A percentile compares a stretch with the other conserved stretches of the same genome.
Conservation (phyloP, 768 basidiomycete species). For the Kwoniella pini region DNA sequence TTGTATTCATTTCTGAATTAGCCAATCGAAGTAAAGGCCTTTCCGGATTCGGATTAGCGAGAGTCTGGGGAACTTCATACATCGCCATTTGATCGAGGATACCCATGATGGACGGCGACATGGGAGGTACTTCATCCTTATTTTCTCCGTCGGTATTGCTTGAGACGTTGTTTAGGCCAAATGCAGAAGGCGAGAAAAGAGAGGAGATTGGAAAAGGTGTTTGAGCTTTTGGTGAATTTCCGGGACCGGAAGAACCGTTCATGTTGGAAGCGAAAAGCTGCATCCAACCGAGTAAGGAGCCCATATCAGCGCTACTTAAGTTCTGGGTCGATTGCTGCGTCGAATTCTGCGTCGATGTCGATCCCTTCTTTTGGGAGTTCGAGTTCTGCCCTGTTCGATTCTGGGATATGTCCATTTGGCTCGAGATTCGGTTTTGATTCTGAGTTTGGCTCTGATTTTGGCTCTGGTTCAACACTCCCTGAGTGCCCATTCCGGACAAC, state of each 20-base stretch:
- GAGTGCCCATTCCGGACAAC: slow-evolving; percentile 30
- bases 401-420: background rate
- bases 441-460: slow-evolving; percentile 9
- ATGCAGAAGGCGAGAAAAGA: slow-evolving; percentile 39
- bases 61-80: slow-evolving; percentile 37
- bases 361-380: slow-evolving; percentile 11
- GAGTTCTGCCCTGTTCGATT: slow-evolving; percentile 11
- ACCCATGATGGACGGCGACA: slow-evolving; percentile 21
- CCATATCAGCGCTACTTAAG: slow-evolving; percentile 6
- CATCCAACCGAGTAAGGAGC: slow-evolving; percentile 4
- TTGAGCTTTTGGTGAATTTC: slow-evolving; percentile 23
- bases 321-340: slow-evolving; percentile 10
- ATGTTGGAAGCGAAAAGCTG: slow-evolving; percentile 14
- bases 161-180: slow-evolving; percentile 14
- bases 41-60: slow-evolving; percentile 47
- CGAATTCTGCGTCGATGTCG: slow-evolving; percentile 12
- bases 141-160: slow-evolving; percentile 11
- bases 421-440: background rate
- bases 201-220: slow-evolving; percentile 39
- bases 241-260: background rate
- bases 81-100: slow-evolving; percentile 37
- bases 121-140: slow-evolving; percentile 8
- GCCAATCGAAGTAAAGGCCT: slow-evolving; percentile 47
- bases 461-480: slow-evolving; percentile 20
- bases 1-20: slow-evolving; percentile 10